A percentile compares a stretch with the other conserved stretches of the same genome.
These are phyloP conservation scores for Schizonepeta tenuifolia DNA, from an alignment of 257 asterid species.

Conservation along the genomic window DNA sequence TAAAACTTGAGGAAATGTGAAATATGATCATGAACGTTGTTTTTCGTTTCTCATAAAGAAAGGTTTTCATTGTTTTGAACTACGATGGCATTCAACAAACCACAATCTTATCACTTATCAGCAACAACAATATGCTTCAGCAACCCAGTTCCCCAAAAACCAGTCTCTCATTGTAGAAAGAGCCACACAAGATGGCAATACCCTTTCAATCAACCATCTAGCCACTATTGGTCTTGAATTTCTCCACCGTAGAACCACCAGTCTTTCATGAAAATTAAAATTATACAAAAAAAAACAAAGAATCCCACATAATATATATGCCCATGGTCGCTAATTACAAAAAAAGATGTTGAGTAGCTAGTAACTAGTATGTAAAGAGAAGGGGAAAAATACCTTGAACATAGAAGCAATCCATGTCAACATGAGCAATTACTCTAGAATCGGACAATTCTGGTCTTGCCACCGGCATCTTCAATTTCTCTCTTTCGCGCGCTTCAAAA, in stretches of 20 bases:
- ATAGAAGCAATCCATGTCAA: slow-evolving; percentile 97
- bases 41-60: too few species aligned
- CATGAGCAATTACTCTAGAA: slow-evolving; percentile 85
- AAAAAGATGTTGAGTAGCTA: background rate
- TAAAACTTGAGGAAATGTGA: slow-evolving; percentile 1
- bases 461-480: slow-evolving; percentile 63
- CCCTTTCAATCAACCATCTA: background rate
- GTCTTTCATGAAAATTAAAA: background rate
- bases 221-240: background rate
- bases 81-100: too few species aligned
- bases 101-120: background rate
- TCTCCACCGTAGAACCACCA: background rate
- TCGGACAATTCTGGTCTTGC: slow-evolving; percentile 75
- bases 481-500: slow-evolving; percentile 11
- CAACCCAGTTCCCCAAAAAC: background rate
- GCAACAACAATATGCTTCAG: background rate
- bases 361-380: background rate
- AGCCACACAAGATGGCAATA: background rate
- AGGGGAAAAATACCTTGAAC: slow-evolving; percentile 70
- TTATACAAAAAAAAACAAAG: background rate
- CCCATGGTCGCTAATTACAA: background rate
- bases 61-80: too few species aligned
- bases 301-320: background rate
- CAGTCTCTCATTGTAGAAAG: background rate
- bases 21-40: background rate